Evolutionary conservation across 768 basidiomycete genomes (phyloP), one percentile per base, ranked within the genome.

Genomic region (Podaxis carcinomalis): DNA sequence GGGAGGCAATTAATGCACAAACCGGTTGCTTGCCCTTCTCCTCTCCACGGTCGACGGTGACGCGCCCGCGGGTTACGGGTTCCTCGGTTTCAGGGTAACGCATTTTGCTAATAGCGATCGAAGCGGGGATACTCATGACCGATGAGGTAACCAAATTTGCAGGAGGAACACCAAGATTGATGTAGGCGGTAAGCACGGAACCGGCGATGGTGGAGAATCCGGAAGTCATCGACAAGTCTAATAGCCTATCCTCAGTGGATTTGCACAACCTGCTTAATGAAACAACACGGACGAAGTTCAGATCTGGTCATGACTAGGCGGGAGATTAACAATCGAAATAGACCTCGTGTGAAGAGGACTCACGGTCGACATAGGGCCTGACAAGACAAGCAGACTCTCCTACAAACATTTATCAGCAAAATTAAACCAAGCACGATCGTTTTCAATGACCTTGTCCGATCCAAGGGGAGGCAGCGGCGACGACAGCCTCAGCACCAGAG

Each of bases 141-240:
- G 92, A 93, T 4, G 94, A 89, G 2, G 93, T 95, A 66, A 94
- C 78, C 23, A 93, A 78, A 68, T 90, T 94, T 71, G 88, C 82
- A 4, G 90, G 72, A 7, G 90, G 90, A 35, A 93, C 89, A 40
- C 89, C 92, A 65, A 89, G 77, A 64, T 70, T 77, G 70, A 95
- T 89, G 71, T 95, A 96, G 28, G 92, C 93, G 57, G 83, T 79
- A 51, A 97, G 80, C 11, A 97, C 93, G 36, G 91, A 92, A 46
- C 95, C 94, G 57, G 95, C 89, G 66, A 96, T 96, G 55, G 93
- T 95, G 5, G 93, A 91, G 78, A 96, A 96, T 71, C 91, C 92
- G 64, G 91, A 92, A 21, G 92, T 93, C 93, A 95, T 94, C 49
- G 85, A 82, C 47, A 94, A 78, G 74, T 90, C 80, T 81, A 58